Conservation (phyloP, 768 basidiomycete genomes). For the Imleria badia region DNA sequence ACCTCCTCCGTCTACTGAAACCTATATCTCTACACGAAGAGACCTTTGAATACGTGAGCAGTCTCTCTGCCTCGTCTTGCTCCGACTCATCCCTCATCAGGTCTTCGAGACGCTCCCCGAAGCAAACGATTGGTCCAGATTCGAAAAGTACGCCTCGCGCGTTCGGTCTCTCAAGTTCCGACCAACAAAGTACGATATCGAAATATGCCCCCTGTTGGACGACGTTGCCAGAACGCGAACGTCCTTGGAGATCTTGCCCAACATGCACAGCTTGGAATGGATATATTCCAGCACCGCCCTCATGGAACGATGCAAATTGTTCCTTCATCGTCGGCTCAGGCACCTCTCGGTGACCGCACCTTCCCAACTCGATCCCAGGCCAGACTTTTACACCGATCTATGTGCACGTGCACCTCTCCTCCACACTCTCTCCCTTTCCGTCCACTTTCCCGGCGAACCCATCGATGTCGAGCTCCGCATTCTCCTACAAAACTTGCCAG, state of each 20-base stretch:
- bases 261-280: slow-evolving; percentile 54
- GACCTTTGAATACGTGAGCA: slow-evolving; percentile 24
- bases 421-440: slow-evolving; percentile 45
- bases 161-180: slow-evolving; percentile 40
- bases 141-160: slow-evolving; percentile 53
- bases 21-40: slow-evolving; percentile 35
- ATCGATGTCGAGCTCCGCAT: slow-evolving; percentile 42
- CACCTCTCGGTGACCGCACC: slow-evolving; percentile 34
- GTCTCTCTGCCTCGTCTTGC: not conserved
- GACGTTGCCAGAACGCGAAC: slow-evolving; percentile 57
- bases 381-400: slow-evolving; percentile 37
- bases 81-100: slow-evolving; percentile 26
- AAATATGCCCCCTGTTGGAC: slow-evolving; percentile 36
- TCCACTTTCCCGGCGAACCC: slow-evolving; percentile 37
- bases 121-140: slow-evolving; percentile 53
- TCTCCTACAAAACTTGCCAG: slow-evolving; percentile 41
- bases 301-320: slow-evolving; percentile 45
- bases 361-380: slow-evolving; percentile 11
- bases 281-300: slow-evolving; percentile 20
- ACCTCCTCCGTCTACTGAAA: slow-evolving; percentile 49
- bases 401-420: slow-evolving; percentile 52
- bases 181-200: slow-evolving; percentile 13
- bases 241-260: slow-evolving; percentile 52
- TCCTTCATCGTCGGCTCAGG: slow-evolving; percentile 57
- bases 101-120: slow-evolving; percentile 42